Conservation (phyloP, 1,284 basidiomycete genomes). For the Cryptococcus hybrid region DNA sequence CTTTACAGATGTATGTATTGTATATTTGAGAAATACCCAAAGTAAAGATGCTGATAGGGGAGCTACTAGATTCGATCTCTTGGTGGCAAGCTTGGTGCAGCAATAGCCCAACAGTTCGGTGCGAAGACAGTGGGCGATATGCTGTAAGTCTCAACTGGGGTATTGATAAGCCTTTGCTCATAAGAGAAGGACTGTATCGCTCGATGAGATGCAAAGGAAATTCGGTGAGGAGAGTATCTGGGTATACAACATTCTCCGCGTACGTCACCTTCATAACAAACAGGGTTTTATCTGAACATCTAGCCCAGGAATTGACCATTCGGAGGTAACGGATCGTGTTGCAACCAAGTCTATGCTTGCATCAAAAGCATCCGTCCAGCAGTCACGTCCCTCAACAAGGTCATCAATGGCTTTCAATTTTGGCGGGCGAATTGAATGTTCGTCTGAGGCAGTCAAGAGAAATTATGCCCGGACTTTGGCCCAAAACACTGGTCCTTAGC, state of each 20-base stretch:
- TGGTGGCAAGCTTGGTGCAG: slow-evolving; percentile 89
- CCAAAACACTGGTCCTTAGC: slow-evolving; percentile 81
- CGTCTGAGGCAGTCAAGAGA: slow-evolving; percentile 80
- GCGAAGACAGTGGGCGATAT: slow-evolving; percentile 86
- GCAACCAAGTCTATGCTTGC: slow-evolving; percentile 88
- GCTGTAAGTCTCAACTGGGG: slow-evolving; percentile 56
- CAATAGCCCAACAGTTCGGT: slow-evolving; percentile 82
- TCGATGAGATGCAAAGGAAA: slow-evolving; percentile 55
- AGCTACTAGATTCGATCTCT: slow-evolving; percentile 77
- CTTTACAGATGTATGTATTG: slow-evolving; percentile 72
- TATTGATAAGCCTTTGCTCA: neutral
- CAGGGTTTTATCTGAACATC: neutral
- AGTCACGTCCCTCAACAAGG: slow-evolving; percentile 72
- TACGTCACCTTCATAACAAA: slow-evolving; percentile 14
- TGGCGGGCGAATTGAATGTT: slow-evolving; percentile 83
- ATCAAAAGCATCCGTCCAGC: slow-evolving; percentile 78
- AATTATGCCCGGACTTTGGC: slow-evolving; percentile 75
- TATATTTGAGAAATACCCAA: slow-evolving; percentile 59
- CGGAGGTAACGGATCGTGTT: slow-evolving; percentile 87
- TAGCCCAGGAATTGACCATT: slow-evolving; percentile 74
- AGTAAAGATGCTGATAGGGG: no score
- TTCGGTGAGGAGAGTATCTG: slow-evolving; percentile 65
- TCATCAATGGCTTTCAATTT: slow-evolving; percentile 83
- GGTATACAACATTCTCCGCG: slow-evolving; percentile 76
- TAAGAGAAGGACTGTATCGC: slow-evolving; percentile 45